A percentile compares a stretch with the other conserved stretches of the same genome.
phyloP scores from a whole-genome alignment of 495 filamentous ascomycete species.

The Penicillium pulvis region DNA sequence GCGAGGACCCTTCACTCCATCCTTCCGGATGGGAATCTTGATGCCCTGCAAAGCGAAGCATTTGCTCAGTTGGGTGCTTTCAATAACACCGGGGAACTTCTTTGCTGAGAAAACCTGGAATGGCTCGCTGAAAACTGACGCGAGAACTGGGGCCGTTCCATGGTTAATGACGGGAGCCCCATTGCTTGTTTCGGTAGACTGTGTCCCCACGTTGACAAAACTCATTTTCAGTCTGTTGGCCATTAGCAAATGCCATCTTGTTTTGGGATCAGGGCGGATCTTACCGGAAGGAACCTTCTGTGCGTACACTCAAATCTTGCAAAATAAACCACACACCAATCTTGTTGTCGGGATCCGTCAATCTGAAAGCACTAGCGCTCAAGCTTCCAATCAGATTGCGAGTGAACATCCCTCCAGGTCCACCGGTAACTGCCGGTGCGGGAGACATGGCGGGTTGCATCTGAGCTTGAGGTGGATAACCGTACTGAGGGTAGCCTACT shows the following conservation, averaged over 20 bases:
- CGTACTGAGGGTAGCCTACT: slow-evolving; percentile 43
- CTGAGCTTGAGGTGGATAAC: slow-evolving; percentile 33
- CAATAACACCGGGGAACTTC: slow-evolving; percentile 97
- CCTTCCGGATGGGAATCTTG: slow-evolving; percentile 93
- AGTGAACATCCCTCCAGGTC: slow-evolving; percentile 88
- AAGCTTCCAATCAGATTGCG: slow-evolving; percentile 94
- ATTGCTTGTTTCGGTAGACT: slow-evolving; percentile 36
- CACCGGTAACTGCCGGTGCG: slow-evolving; percentile 44
- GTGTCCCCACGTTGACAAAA: slow-evolving; percentile 80
- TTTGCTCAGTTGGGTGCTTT: slow-evolving; percentile 90
- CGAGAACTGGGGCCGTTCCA: slow-evolving; percentile 80
- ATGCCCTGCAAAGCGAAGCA: slow-evolving; percentile 94
- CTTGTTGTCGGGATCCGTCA: slow-evolving; percentile 80
- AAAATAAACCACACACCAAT: slow-evolving; percentile 97
- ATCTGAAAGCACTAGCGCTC: slow-evolving; percentile 83
- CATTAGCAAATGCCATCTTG: slow-evolving; percentile 5
- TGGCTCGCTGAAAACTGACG: slow-evolving; percentile 81
- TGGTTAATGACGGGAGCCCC: slow-evolving; percentile 64
- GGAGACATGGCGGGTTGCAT: slow-evolving; percentile 42
- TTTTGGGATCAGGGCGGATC: slow-evolving; percentile 11
- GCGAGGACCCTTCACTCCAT: slow-evolving; percentile 64
- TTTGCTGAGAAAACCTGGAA: slow-evolving; percentile 97
- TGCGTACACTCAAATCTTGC: slow-evolving; percentile 92
- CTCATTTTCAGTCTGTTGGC: slow-evolving; percentile 64
- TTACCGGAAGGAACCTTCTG: slow-evolving; percentile 88